phyloP scores from a whole-genome alignment of 257 asterid species.

The Solanum tacnaense region DNA sequence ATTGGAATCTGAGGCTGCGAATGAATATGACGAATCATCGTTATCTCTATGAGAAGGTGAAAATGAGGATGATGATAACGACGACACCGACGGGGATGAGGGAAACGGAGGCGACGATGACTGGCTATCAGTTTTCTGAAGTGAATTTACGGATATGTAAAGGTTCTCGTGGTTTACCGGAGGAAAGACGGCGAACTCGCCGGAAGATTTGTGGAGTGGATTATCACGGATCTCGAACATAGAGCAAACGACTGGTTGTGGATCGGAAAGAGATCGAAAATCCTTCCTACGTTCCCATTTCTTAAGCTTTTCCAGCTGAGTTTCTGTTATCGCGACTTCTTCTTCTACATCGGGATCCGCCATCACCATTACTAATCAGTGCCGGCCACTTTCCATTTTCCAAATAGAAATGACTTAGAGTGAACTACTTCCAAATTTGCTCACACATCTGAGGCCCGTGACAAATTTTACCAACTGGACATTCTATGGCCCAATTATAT shows the following conservation, averaged over 20 bases:
- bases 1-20: constrained; percentile 24
- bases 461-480: background rate
- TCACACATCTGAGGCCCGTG: background rate
- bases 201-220: background rate
- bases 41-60: constrained; percentile 3
- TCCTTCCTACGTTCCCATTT: background rate
- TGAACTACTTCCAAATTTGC: background rate
- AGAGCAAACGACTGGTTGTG: constrained; percentile 24
- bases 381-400: background rate
- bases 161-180: constrained; percentile 69
- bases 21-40: constrained; percentile 21
- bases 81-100: constrained; percentile 5
- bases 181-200: constrained; percentile 34
- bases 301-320: background rate
- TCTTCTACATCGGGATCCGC: background rate
- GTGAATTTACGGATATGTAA: constrained; percentile 13
- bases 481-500: background rate
- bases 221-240: constrained; percentile 37
- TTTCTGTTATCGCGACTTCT: background rate
- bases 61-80: background rate
- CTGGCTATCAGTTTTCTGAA: constrained; percentile 1
- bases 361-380: background rate
- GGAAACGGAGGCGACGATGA: background rate
- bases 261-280: background rate
- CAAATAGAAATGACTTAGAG: background rate